Evolutionary conservation across 257 asterid genomes (phyloP).

Genomic region (Solanum clarkiae): DNA sequence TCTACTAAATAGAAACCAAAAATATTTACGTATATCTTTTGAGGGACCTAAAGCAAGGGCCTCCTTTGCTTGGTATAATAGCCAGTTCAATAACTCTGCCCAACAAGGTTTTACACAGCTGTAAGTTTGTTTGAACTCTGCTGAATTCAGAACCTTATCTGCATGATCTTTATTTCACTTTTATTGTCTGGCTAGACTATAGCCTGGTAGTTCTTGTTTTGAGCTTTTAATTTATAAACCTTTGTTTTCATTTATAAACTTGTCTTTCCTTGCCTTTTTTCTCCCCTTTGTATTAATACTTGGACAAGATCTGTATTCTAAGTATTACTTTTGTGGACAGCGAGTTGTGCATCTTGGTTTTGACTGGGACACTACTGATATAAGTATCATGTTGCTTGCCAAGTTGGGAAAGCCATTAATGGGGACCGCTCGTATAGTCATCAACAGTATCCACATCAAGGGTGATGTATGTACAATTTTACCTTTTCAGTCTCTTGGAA

Average conservation of each 20-base stretch:
- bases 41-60: neutral
- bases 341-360: slow-evolving; percentile 60
- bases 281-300: neutral
- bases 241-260: neutral
- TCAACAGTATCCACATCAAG: slow-evolving; percentile 88
- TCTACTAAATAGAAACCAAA: neutral
- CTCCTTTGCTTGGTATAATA: neutral
- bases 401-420: slow-evolving; percentile 78
- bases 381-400: slow-evolving; percentile 70
- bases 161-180: neutral
- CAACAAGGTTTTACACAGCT: neutral
- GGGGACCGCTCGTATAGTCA: slow-evolving; percentile 92
- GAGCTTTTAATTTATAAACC: neutral
- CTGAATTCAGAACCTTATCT: neutral
- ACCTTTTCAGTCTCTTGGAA: neutral
- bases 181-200: neutral
- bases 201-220: neutral
- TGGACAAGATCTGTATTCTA: neutral
- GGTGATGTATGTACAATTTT: slow-evolving; percentile 68
- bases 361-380: slow-evolving; percentile 83
- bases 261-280: neutral
- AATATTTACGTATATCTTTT: neutral
- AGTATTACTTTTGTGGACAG: slow-evolving; percentile 36
- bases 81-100: neutral
- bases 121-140: neutral